Conservation (phyloP, 1,284 basidiomycete genomes). For the Cutaneotrichosporon sp. region DNA sequence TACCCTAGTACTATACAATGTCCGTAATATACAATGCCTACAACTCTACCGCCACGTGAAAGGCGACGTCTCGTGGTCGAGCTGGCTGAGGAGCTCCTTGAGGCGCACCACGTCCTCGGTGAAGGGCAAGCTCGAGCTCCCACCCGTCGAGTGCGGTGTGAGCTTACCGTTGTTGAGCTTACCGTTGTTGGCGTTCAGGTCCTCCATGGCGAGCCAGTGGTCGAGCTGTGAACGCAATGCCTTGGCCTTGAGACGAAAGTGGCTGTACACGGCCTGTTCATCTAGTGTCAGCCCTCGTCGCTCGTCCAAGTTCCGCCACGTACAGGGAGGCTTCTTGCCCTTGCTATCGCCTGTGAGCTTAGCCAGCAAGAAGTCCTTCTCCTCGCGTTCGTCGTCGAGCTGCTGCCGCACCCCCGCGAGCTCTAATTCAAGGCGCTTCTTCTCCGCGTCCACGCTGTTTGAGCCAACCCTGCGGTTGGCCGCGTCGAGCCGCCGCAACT, state of each 20-base stretch:
- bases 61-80: constrained; percentile 42
- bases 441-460: neutral
- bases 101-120: constrained; percentile 43
- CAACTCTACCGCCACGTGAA: constrained; percentile 1
- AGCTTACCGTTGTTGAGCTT: constrained; percentile 17
- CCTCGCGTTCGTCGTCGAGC: constrained; percentile 41
- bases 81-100: constrained; percentile 38
- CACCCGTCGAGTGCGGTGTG: constrained; percentile 27
- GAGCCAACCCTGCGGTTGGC: constrained; percentile 15
- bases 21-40: constrained; percentile 8
- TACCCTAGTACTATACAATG: constrained; percentile 8
- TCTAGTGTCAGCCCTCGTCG: constrained; percentile 23
- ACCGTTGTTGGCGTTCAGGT: constrained; percentile 23
- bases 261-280: constrained; percentile 44
- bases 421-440: constrained; percentile 31
- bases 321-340: constrained; percentile 19
- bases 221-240: constrained; percentile 43
- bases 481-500: constrained; percentile 39
- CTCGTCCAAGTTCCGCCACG: constrained; percentile 25
- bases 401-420: constrained; percentile 36
- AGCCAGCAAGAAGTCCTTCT: constrained; percentile 42
- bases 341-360: constrained; percentile 26
- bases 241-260: constrained; percentile 47
- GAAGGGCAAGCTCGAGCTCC: constrained; percentile 25
- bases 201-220: constrained; percentile 48